Base-by-base conservation (phyloP, 1,139 yeast genomes). In the Blastobotrys apis region DNA sequence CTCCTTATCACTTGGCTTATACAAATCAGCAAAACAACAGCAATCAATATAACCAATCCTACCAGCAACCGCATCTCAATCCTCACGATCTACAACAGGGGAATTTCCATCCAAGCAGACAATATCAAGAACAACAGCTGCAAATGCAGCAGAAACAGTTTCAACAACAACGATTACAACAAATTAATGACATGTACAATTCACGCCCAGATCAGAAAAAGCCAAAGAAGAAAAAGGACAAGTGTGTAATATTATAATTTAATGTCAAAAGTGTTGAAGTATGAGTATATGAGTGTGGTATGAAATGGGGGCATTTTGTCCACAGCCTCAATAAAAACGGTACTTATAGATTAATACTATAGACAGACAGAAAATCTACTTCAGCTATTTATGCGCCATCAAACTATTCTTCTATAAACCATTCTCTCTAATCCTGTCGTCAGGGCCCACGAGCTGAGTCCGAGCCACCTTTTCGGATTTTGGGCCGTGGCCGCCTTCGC, bases 211-310 rank as follows among this genome's bases (percentile, higher is more conserved):
- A 40, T 13, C 27, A 33, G 21, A 9, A 19, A 25, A 23, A 26
- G 30, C 15, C 25, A 15, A 42, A 46, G 38, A 39, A 33, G 33
- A 47, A 45, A 25, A 40, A 39, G 40, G 38, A 40, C 42, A 49
- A 46, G 42, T 53, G 56, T 44, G 47, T 48, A 22, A 38, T 53
- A 20, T 41, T 51, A 50, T 47, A 41, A 37, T 23, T 10, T 23
- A 6, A 6, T 23, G 6, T 23, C 10, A 23, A 6, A 23, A 23
- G 10, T 23, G n/a, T n/a, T n/a, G n/a, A n/a, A n/a, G n/a, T n/a
- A n/a, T n/a, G n/a, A n/a, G n/a, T n/a, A n/a, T n/a, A n/a, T n/a
- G n/a, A n/a, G n/a, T n/a, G n/a, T n/a, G n/a, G n/a, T n/a, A n/a
- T n/a, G n/a, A n/a, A n/a, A n/a, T n/a, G n/a, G n/a, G n/a, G n/a